Percentiles rank a stretch among this genome's conserved stretches.
phyloP scores from a whole-genome alignment of 2,329 filamentous ascomycete genomes.

The Fusarium sp. region DNA sequence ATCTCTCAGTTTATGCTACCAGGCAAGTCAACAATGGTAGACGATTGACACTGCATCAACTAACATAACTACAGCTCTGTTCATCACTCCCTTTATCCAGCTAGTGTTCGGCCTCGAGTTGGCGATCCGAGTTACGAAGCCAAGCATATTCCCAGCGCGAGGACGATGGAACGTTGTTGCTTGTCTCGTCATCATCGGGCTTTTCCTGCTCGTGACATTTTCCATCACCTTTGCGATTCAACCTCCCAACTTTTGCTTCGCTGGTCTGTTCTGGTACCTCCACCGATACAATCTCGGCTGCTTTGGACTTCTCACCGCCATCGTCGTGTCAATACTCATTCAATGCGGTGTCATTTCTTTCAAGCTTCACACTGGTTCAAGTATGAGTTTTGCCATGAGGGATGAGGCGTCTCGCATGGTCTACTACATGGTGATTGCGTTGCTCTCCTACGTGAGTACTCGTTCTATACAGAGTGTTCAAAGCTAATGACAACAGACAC shows the following conservation, averaged over 20 bases:
- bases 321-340: conserved; percentile 63
- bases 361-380: conserved; percentile 65
- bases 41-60: conserved; percentile 12
- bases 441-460: conserved; percentile 67
- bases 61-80: conserved; percentile 61
- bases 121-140: conserved; percentile 65
- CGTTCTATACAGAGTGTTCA: background rate
- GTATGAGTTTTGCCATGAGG: conserved; percentile 69
- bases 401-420: conserved; percentile 76
- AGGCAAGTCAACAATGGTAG: conserved; percentile 54
- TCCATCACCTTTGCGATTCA: conserved; percentile 67
- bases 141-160: conserved; percentile 67
- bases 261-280: conserved; percentile 76
- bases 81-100: conserved; percentile 75
- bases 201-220: conserved; percentile 67
- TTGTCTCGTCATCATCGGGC: conserved; percentile 64
- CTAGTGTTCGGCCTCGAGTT: conserved; percentile 74
- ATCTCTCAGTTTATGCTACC: conserved; percentile 71
- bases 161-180: conserved; percentile 70
- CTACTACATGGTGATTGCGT: conserved; percentile 71
- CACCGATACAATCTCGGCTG: conserved; percentile 69
- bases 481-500: conserved; percentile 59
- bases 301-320: conserved; percentile 64
- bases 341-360: conserved; percentile 67
- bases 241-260: conserved; percentile 72